These are phyloP conservation scores for Musa troglodytarum DNA, from an alignment of 176 grass and related monocot genomes.

Conservation along the genomic window DNA sequence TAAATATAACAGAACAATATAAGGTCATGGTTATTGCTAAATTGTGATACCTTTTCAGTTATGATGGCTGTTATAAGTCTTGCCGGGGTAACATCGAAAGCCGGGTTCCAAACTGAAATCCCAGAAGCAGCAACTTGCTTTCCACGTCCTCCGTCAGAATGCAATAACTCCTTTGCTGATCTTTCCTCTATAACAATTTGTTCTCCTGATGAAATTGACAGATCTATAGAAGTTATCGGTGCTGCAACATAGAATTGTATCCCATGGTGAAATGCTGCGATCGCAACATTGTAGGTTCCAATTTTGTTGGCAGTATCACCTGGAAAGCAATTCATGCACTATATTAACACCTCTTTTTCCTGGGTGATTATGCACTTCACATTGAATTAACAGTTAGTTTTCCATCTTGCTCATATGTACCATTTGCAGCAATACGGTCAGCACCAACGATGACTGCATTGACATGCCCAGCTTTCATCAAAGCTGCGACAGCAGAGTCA, in stretches of 20 bases:
- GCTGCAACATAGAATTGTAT: conserved; percentile 88
- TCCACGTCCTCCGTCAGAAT: conserved; percentile 80
- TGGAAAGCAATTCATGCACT: conserved; percentile 21
- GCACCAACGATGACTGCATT: conserved; percentile 77
- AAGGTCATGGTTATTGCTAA: background rate
- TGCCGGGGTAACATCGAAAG: conserved; percentile 85
- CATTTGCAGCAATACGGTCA: conserved; percentile 77
- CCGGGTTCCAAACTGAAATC: conserved; percentile 88
- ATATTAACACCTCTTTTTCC: background rate
- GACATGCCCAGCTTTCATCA: conserved; percentile 65
- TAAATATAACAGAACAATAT: background rate
- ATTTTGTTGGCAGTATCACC: conserved; percentile 99
- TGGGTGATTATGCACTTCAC: background rate
- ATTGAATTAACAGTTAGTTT: background rate
- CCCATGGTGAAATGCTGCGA: conserved; percentile 64
- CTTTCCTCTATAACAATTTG: conserved; percentile 85
- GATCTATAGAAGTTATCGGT: conserved; percentile 72
- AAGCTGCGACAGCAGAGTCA: conserved; percentile 78
- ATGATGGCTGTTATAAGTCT: conserved; percentile 83
- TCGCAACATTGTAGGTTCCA: conserved; percentile 77
- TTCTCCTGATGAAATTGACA: conserved; percentile 58
- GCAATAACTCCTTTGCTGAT: conserved; percentile 74
- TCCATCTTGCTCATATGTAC: conserved; percentile 18
- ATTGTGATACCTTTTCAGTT: conserved; percentile 64
- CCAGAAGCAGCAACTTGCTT: conserved; percentile 82